Evolutionary conservation across 2,329 filamentous ascomycete genomes (phyloP).

Genomic region (Aspergillus unguis): DNA sequence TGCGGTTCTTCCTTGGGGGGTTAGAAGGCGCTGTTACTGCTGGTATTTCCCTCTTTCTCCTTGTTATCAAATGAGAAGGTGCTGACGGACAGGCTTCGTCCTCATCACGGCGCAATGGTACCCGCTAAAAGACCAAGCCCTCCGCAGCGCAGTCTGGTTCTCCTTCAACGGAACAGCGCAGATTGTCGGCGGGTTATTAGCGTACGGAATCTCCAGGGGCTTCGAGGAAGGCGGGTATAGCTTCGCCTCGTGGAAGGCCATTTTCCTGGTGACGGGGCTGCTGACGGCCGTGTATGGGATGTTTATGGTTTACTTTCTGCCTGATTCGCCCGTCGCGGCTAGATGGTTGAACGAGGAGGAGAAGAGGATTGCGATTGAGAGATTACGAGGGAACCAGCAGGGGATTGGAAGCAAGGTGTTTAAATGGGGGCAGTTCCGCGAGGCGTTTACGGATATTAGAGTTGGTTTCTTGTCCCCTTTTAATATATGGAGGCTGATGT

Average conservation of each 20-base stretch:
- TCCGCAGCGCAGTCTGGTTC: not conserved
- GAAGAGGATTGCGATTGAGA: conserved; percentile 19
- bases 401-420: conserved; percentile 53
- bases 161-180: not conserved
- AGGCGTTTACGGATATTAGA: conserved; percentile 39
- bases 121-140: not conserved
- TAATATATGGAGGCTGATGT: not conserved
- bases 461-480: no score
- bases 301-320: conserved; percentile 12
- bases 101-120: not conserved
- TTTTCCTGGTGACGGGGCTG: conserved; percentile 16
- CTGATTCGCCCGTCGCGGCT: conserved; percentile 10
- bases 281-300: conserved; percentile 10
- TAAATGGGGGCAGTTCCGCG: conserved; percentile 46
- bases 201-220: not conserved
- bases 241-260: conserved; percentile 12
- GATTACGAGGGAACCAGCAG: conserved; percentile 28
- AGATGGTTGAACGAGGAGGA: conserved; percentile 14
- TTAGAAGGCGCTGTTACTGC: not conserved
- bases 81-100: not conserved
- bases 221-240: no score
- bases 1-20: not conserved
- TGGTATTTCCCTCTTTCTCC: no score
- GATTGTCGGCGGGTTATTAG: not conserved
- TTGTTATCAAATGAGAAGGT: no score